Conservation (phyloP, 2,329 filamentous ascomycete species). For the Fusarium sp. region DNA sequence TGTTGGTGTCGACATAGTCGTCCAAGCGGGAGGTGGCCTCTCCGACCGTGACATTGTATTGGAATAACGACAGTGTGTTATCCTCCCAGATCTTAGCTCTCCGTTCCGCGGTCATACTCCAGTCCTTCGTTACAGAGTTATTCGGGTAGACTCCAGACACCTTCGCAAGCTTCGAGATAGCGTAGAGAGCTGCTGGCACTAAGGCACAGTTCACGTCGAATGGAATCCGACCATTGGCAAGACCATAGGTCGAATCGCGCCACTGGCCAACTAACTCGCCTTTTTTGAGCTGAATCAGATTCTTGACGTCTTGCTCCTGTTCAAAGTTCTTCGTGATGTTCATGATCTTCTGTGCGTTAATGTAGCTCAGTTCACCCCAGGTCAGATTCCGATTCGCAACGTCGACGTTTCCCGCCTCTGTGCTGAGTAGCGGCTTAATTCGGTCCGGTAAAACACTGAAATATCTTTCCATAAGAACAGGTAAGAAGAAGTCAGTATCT, state of each 20-base stretch:
- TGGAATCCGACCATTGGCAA: slow-evolving; percentile 71
- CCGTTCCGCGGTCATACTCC: slow-evolving; percentile 57
- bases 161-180: slow-evolving; percentile 64
- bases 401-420: slow-evolving; percentile 59
- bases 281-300: slow-evolving; percentile 68
- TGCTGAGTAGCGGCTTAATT: slow-evolving; percentile 52
- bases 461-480: slow-evolving; percentile 68
- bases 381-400: slow-evolving; percentile 63
- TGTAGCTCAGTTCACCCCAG: slow-evolving; percentile 63
- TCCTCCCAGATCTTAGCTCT: slow-evolving; percentile 73
- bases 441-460: slow-evolving; percentile 60
- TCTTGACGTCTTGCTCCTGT: slow-evolving; percentile 60
- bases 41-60: slow-evolving; percentile 54
- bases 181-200: slow-evolving; percentile 69
- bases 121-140: slow-evolving; percentile 50
- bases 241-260: slow-evolving; percentile 70
- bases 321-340: slow-evolving; percentile 66
- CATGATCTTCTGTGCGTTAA: slow-evolving; percentile 70
- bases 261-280: slow-evolving; percentile 69
- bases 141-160: slow-evolving; percentile 61
- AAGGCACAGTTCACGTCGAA: slow-evolving; percentile 74
- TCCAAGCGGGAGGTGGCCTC: slow-evolving; percentile 61
- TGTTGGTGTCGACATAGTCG: slow-evolving; percentile 56
- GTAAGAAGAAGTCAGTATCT: slow-evolving; percentile 72
- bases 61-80: slow-evolving; percentile 68